Evolutionary conservation across 768 basidiomycete genomes (phyloP).

Genomic region (Botryobasidium botryosum): DNA sequence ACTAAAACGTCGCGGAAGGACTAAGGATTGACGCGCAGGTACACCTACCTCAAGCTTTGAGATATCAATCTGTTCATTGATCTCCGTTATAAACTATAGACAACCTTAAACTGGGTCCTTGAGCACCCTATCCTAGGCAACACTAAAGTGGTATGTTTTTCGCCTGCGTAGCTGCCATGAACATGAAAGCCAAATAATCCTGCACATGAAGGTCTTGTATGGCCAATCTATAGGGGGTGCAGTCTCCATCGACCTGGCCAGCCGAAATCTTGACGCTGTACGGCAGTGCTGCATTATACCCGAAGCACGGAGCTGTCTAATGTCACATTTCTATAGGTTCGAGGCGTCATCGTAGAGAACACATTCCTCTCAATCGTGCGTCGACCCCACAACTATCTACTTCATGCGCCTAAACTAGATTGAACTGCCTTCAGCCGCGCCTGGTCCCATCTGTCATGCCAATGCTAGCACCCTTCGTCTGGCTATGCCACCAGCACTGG

Average conservation of each 20-base stretch:
- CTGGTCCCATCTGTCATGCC: constrained; percentile 26
- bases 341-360: constrained; percentile 30
- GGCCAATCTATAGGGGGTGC: constrained; percentile 88
- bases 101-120: constrained; percentile 50
- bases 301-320: neutral
- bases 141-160: constrained; percentile 43
- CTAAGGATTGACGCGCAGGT: constrained; percentile 74
- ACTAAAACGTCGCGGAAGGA: too few species aligned
- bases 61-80: constrained; percentile 26
- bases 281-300: constrained; percentile 1
- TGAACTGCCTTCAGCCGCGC: constrained; percentile 13
- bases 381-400: neutral
- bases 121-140: constrained; percentile 44
- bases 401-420: neutral
- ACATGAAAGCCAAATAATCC: constrained; percentile 14
- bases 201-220: constrained; percentile 36
- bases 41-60: too few species aligned
- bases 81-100: constrained; percentile 13
- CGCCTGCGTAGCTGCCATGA: neutral
- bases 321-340: constrained; percentile 12
- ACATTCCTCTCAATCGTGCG: constrained; percentile 26
- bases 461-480: constrained; percentile 21
- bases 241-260: constrained; percentile 51
- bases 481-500: constrained; percentile 25
- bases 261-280: constrained; percentile 20